Percentiles rank a stretch among this genome's conserved stretches.
Evolutionary conservation across 1,139 yeast species (phyloP).

Genomic region (Protomyces arabidopsidicola): DNA sequence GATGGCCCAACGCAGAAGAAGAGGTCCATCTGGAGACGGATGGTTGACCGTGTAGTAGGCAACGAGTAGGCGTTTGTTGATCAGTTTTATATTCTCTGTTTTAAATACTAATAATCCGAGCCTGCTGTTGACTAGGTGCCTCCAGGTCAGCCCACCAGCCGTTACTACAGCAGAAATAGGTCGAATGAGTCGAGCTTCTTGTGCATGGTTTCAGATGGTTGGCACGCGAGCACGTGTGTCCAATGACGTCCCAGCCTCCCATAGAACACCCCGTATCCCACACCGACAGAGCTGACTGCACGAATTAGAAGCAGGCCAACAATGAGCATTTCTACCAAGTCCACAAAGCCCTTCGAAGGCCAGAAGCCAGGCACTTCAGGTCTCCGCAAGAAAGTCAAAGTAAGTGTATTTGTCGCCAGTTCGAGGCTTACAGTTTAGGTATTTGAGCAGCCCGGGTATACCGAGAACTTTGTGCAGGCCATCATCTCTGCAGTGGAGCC

Average conservation of each 20-base stretch:
- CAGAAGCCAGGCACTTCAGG: conserved; percentile 99
- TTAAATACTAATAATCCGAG: too few species aligned
- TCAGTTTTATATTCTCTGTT: too few species aligned
- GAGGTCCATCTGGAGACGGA: neutral
- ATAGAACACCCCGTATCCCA: too few species aligned
- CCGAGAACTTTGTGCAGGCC: conserved; percentile 91
- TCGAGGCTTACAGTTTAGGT: conserved; percentile 41
- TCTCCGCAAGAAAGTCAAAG: conserved; percentile 75
- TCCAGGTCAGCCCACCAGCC: too few species aligned
- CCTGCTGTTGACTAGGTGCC: too few species aligned
- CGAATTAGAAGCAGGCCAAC: neutral
- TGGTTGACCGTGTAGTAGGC: neutral
- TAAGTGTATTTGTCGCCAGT: neutral
- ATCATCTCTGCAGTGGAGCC: conserved; percentile 84
- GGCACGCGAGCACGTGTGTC: too few species aligned
- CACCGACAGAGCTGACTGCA: neutral
- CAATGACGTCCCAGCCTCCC: too few species aligned
- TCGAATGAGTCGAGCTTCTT: too few species aligned
- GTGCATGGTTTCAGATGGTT: too few species aligned
- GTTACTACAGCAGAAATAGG: too few species aligned
- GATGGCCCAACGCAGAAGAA: neutral
- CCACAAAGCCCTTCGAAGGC: conserved; percentile 76
- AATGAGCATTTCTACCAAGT: conserved; percentile 36
- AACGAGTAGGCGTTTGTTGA: neutral
- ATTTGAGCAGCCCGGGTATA: conserved; percentile 73